Evolutionary conservation across 2,329 filamentous ascomycete genomes (phyloP).

Genomic region (Parastagonospora avenae): DNA sequence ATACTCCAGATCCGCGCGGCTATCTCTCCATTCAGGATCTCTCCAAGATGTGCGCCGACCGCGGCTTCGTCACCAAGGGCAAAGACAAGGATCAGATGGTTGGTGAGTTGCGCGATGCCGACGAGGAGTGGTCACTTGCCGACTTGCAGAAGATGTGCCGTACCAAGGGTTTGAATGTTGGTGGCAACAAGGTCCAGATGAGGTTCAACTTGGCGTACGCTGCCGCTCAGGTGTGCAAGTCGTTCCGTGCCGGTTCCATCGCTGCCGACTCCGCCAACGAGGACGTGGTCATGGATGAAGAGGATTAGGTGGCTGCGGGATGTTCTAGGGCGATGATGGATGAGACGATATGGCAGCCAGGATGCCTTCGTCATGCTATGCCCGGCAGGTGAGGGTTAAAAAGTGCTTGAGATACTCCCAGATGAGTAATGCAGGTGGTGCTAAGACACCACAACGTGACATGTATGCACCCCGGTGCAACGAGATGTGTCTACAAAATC

Average conservation of each 20-base stretch:
- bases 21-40: conserved; percentile 30
- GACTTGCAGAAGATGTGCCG: conserved; percentile 31
- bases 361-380: neutral
- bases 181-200: conserved; percentile 30
- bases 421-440: neutral
- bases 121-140: conserved; percentile 20
- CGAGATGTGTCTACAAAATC: neutral
- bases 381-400: neutral
- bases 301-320: conserved; percentile 7
- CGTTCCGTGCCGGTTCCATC: conserved; percentile 17
- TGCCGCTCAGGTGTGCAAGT: conserved; percentile 22
- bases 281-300: conserved; percentile 4
- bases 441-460: neutral
- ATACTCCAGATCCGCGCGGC: conserved; percentile 29
- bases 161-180: conserved; percentile 23
- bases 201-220: conserved; percentile 31
- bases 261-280: conserved; percentile 3
- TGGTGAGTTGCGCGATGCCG: conserved; percentile 25
- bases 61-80: conserved; percentile 17
- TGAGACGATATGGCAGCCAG: neutral
- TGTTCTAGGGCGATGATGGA: neutral
- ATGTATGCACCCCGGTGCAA: conserved; percentile 1
- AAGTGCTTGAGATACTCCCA: neutral
- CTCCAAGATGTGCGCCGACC: conserved; percentile 23
- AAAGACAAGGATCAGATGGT: conserved; percentile 24